These are phyloP conservation scores for Pichia membranifaciens DNA, from an alignment of 805 yeast genomes.

Conservation along the genomic window DNA sequence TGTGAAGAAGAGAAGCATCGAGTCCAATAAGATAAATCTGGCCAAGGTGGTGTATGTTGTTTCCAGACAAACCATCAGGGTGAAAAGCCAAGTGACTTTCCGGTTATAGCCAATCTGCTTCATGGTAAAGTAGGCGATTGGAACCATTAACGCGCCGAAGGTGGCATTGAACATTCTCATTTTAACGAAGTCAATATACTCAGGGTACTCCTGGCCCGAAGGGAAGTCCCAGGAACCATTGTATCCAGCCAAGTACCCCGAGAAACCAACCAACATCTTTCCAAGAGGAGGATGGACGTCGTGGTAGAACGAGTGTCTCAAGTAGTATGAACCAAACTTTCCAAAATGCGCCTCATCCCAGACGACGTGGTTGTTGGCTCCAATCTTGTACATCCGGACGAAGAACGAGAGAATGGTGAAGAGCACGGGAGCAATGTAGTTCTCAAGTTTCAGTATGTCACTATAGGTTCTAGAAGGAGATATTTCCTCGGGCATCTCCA, in stretches of 20 bases:
- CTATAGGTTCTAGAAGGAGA: conserved; percentile 12
- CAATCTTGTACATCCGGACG: conserved; percentile 71
- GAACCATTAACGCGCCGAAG: conserved; percentile 79
- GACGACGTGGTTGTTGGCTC: conserved; percentile 68
- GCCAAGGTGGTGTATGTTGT: conserved; percentile 79
- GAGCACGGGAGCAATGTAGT: conserved; percentile 46
- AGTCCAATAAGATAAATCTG: conserved; percentile 84
- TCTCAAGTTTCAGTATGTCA: conserved; percentile 22
- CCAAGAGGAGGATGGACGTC: conserved; percentile 90
- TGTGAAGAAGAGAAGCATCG: conserved; percentile 85
- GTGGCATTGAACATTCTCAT: conserved; percentile 88
- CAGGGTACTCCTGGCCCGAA: conserved; percentile 74
- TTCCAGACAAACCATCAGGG: conserved; percentile 77
- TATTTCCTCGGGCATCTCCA: conserved; percentile 14
- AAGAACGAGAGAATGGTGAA: conserved; percentile 67
- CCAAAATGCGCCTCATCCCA: conserved; percentile 99
- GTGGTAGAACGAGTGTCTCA: conserved; percentile 73
- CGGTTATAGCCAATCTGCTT: conserved; percentile 67
- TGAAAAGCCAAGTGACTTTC: conserved; percentile 69
- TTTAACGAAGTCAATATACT: conserved; percentile 65
- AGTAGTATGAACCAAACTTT: conserved; percentile 74
- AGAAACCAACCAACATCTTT: conserved; percentile 70
- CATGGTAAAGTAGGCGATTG: conserved; percentile 79
- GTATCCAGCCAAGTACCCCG: conserved; percentile 79
- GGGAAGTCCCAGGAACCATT: conserved; percentile 87